Evolutionary conservation across 257 asterid genomes (phyloP), one percentile per base, ranked within the genome.

Genomic region (Verbena officinalis): DNA sequence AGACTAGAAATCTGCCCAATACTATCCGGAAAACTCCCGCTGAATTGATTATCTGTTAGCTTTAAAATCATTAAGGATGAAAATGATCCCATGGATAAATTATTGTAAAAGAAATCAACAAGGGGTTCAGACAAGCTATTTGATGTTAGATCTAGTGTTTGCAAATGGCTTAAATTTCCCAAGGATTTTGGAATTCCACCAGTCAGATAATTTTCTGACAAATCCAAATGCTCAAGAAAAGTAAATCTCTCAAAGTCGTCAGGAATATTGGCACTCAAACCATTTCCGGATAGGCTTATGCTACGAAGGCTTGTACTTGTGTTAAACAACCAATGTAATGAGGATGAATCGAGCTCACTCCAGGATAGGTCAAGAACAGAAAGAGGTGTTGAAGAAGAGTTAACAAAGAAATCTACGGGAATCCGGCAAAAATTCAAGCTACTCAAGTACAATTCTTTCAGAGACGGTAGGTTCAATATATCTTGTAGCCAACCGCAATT

Each of bases 231-330:
- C 17, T 44, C 15, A 1, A 78, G 65, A 33, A 40, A 48, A 11
- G 7, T n/a, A 48, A 75, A 9, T 42, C 38, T 63, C 23, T 57
- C 78, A 19, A 81, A 72, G 4, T 27, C 55, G 53, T 57, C 69
- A 20, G 81, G 81, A 58, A 81, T 27, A 27, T 27, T 57, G 48
- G 17, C 81, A 0, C 23, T 15, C 7, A 81, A 36, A 0, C 12
- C 2, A 46, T 78, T 81, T 1, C 12, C 0, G 5, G 76, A 55
- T 5, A 81, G 55, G 36, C 70, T 42, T 22, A 72, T 19, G 34
- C 44, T 5, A 44, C 11, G 13, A 13, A 75, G 65, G 57, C 21
- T 56, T 9, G 21, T 49, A 23, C 57, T 75, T 27, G 33, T 27
- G 5, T 27, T 27, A 27, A 27, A 27, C 33, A 27, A 27, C 33